Evolutionary conservation across 2,329 filamentous ascomycete genomes (phyloP).

Genomic region (Stachybotrys echinatus): DNA sequence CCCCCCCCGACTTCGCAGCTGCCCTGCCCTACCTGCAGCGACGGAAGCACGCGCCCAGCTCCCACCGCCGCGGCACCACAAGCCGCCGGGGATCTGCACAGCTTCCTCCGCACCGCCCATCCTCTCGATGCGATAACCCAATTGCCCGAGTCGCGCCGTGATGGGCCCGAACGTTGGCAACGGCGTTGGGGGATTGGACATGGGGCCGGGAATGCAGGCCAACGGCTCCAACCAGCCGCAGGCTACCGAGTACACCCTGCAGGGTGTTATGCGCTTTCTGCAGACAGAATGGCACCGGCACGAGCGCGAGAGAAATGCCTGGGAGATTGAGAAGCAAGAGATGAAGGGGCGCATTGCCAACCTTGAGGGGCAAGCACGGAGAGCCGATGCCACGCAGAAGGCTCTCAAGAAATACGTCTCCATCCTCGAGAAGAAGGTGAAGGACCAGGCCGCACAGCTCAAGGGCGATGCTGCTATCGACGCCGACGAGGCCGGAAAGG

Average conservation of each 20-base stretch:
- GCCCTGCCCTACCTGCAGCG: neutral
- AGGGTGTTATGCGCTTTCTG: slow-evolving; percentile 95
- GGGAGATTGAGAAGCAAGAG: slow-evolving; percentile 98
- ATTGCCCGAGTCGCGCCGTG: slow-evolving; percentile 28
- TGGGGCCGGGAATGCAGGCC: slow-evolving; percentile 38
- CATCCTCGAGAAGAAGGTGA: slow-evolving; percentile 83
- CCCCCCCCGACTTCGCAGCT: neutral
- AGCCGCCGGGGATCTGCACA: neutral
- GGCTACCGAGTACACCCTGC: slow-evolving; percentile 57
- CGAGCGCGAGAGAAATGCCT: slow-evolving; percentile 93
- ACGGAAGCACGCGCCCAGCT: neutral
- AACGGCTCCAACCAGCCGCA: slow-evolving; percentile 46
- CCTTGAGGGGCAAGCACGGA: slow-evolving; percentile 82
- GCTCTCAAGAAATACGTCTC: slow-evolving; percentile 85
- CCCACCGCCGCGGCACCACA: neutral
- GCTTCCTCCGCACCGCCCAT: neutral
- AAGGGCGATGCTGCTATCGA: slow-evolving; percentile 39
- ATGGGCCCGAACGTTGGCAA: slow-evolving; percentile 39
- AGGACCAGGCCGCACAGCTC: slow-evolving; percentile 71
- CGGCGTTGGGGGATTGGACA: slow-evolving; percentile 41
- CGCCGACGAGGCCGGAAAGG: slow-evolving; percentile 38
- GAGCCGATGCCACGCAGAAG: slow-evolving; percentile 83
- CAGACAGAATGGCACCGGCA: slow-evolving; percentile 99
- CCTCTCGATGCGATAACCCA: slow-evolving; percentile 31
- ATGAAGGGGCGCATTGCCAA: slow-evolving; percentile 97